A percentile compares a stretch with the other conserved stretches of the same genome.
Conservation (phyloP, 208 protist species). For the Balamuthia mandrillaris region DNA sequence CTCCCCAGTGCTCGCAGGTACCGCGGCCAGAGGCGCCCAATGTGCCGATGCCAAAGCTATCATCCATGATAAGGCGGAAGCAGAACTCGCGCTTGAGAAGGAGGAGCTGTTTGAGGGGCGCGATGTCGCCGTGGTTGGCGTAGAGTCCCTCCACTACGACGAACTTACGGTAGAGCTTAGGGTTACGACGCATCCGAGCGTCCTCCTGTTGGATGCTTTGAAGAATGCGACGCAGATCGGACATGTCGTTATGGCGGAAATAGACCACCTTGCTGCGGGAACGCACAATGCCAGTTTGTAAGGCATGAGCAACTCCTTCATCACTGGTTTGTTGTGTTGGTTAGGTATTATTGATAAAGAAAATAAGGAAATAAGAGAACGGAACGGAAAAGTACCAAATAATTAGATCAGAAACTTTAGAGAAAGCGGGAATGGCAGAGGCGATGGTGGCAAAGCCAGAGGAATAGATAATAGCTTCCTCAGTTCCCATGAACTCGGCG, state of each 20-base stretch:
- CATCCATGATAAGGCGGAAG: slow-evolving; percentile 93
- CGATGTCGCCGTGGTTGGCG: slow-evolving; percentile 76
- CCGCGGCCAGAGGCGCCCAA: slow-evolving; percentile 90
- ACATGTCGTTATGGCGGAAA: slow-evolving; percentile 93
- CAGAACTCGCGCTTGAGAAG: slow-evolving; percentile 89
- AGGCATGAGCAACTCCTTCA: slow-evolving; percentile 74
- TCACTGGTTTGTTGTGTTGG: slow-evolving; percentile 63
- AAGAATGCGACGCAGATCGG: slow-evolving; percentile 81
- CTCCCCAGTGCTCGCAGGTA: slow-evolving; percentile 86
- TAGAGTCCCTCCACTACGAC: slow-evolving; percentile 94
- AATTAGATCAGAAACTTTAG: slow-evolving; percentile 85
- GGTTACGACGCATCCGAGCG: neutral
- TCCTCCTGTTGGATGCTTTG: slow-evolving; percentile 65
- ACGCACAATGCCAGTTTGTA: slow-evolving; percentile 83
- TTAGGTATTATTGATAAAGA: neutral
- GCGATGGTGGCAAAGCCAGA: slow-evolving; percentile 91
- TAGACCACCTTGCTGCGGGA: slow-evolving; percentile 79
- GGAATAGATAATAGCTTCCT: slow-evolving; percentile 89
- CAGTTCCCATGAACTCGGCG: slow-evolving; percentile 81
- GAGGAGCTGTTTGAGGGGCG: slow-evolving; percentile 81
- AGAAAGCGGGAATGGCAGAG: slow-evolving; percentile 90
- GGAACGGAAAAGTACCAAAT: slow-evolving; percentile 58
- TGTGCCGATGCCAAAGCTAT: slow-evolving; percentile 89
- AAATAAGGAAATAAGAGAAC: neutral
- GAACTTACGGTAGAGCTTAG: slow-evolving; percentile 82